Evolutionary conservation across 192 early-diverging fungal species (phyloP).

Genomic region (Entophlyctis helioformis): DNA sequence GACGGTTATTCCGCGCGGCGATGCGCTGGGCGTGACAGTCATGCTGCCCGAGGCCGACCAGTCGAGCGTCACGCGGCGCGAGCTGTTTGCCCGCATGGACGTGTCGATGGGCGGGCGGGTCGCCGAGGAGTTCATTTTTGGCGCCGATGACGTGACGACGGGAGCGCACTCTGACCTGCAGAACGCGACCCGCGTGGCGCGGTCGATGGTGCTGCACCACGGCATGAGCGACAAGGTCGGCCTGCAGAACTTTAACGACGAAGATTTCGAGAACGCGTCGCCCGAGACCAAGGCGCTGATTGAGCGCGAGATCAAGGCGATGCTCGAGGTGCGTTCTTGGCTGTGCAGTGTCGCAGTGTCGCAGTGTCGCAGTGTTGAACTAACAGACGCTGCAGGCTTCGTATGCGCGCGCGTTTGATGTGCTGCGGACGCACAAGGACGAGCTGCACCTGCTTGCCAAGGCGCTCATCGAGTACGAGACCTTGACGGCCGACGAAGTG

Average conservation of each 20-base stretch:
- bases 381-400: slow-evolving; percentile 44
- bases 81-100: slow-evolving; percentile 81
- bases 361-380: background rate
- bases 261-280: slow-evolving; percentile 62
- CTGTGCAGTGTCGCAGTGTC: no score
- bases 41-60: slow-evolving; percentile 90
- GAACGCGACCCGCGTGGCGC: slow-evolving; percentile 79
- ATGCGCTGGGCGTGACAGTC: slow-evolving; percentile 73
- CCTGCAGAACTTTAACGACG: slow-evolving; percentile 59
- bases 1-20: slow-evolving; percentile 94
- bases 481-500: slow-evolving; percentile 81
- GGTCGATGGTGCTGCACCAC: slow-evolving; percentile 78
- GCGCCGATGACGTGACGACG: slow-evolving; percentile 82
- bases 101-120: slow-evolving; percentile 98
- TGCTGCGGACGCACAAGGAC: slow-evolving; percentile 66
- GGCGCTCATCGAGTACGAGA: slow-evolving; percentile 93
- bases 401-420: slow-evolving; percentile 52
- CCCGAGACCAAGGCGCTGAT: slow-evolving; percentile 67
- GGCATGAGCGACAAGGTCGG: slow-evolving; percentile 97
- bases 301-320: slow-evolving; percentile 69
- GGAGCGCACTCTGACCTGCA: slow-evolving; percentile 87
- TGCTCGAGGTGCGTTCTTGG: slow-evolving; percentile 70
- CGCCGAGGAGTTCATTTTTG: slow-evolving; percentile 96
- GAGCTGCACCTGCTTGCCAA: slow-evolving; percentile 84
- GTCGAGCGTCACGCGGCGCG: slow-evolving; percentile 62